Percentiles rank a stretch among this genome's conserved stretches.
Conservation (phyloP, 176 grass and related monocot species). For the Avena atlantica region DNA sequence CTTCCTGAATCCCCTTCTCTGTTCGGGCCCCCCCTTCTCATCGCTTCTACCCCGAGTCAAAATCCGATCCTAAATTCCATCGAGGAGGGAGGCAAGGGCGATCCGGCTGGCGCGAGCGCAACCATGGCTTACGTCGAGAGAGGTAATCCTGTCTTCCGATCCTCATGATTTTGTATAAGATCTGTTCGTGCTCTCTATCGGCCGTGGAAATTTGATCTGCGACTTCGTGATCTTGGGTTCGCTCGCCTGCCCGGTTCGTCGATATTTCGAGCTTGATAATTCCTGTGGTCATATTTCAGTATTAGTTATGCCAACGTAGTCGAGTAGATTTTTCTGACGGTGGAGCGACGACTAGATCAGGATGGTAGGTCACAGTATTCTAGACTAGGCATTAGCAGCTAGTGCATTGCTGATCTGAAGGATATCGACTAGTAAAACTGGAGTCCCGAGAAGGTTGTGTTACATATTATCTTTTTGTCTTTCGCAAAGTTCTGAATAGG, state of each 20-base stretch:
- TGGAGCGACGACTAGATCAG: background rate
- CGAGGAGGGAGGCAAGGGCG: conserved; percentile 24
- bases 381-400: background rate
- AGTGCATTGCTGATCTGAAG: too few relatives aligned
- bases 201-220: background rate
- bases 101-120: conserved; percentile 11
- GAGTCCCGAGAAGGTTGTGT: background rate
- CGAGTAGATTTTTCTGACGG: background rate
- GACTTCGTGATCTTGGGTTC: conserved; percentile 22
- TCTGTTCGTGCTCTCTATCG: background rate
- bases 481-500: background rate
- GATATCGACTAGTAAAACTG: too few relatives aligned
- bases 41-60: background rate
- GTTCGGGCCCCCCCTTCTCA: background rate
- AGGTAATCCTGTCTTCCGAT: conserved; percentile 41
- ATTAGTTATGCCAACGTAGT: background rate
- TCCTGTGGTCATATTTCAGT: background rate
- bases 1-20: conserved; percentile 52
- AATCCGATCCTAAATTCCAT: conserved; percentile 8
- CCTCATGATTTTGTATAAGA: background rate
- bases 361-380: background rate
- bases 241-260: background rate
- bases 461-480: background rate
- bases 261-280: background rate
- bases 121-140: conserved; percentile 65